Base-by-base conservation (phyloP, 257 asterid genomes). In the Fraxinus pennsylvanica region DNA sequence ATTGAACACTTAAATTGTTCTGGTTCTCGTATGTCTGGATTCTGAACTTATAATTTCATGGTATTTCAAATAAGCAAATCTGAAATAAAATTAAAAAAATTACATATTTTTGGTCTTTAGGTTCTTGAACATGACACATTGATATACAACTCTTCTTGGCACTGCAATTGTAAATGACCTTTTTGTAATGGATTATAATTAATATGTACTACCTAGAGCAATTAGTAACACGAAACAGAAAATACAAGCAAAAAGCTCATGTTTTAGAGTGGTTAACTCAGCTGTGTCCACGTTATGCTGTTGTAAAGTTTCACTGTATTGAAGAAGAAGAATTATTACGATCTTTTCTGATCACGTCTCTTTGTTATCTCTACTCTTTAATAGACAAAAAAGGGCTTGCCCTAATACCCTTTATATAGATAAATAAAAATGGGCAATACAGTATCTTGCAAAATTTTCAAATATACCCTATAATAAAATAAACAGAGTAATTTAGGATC, bases 41-140 rank as follows among this genome's bases (percentile, higher is more conserved):
- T 72, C 76, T 73, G 72, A 63, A 72, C 50, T 47, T 19, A 36
- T 2, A 33, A 57, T 39, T 25, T 72, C 69, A 35, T 45, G 68
- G 27, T 61, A 70, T 35, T 70, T 70, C 43, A 74, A 4, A 7
- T 61, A 8, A 61, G 68, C 29, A 22, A 9, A 61, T 61, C 25
- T 61, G 68, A 22, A 22, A 22, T 8, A 0, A 22, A 59, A 59
- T 6, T 0, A 0, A 8, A 22, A 21, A 59, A 21, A 69, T 66
- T 36, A 73, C 22, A 41, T 27, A 72, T 35, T 54, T 47, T 59
- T 33, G 32, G 6, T 61, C 25, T 61, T 14, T 61, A 61, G 68
- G 9, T 22, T 61, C 17, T 57, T 57, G 66, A 57, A 7, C 7
- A 57, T 19, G n/a, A n/a, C 65, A 54, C 14, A 61, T 61, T 13